Percentiles rank a stretch among this genome's conserved stretches.
phyloP scores from a whole-genome alignment of 805 yeast genomes.

The Yamadazyma nakazawae region DNA sequence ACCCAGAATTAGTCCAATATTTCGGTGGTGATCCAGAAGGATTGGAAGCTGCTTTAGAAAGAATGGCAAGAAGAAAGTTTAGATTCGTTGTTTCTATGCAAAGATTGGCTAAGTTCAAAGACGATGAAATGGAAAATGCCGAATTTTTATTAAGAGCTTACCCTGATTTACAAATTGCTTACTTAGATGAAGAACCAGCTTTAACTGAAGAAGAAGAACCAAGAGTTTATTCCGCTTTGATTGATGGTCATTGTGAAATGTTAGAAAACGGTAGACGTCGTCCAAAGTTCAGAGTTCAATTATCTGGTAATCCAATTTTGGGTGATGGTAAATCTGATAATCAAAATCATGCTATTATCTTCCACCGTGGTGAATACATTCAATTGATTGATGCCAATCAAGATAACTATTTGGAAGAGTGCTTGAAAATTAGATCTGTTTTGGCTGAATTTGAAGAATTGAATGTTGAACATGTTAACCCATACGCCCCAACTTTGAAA shows the following conservation, averaged over 20 bases:
- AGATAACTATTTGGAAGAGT: conserved; percentile 78
- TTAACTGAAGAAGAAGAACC: conserved; percentile 41
- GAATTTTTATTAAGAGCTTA: conserved; percentile 60
- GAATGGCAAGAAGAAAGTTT: conserved; percentile 62
- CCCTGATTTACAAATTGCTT: conserved; percentile 65
- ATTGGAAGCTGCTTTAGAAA: conserved; percentile 87
- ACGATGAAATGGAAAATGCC: conserved; percentile 56
- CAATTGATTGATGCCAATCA: conserved; percentile 84
- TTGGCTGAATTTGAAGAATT: conserved; percentile 74
- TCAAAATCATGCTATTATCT: conserved; percentile 72
- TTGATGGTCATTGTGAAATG: conserved; percentile 69
- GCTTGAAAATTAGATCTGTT: conserved; percentile 71
- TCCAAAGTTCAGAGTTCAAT: conserved; percentile 60
- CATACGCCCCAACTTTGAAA: conserved; percentile 72
- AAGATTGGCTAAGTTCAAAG: conserved; percentile 49
- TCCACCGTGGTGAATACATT: conserved; percentile 76
- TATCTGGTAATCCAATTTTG: conserved; percentile 77
- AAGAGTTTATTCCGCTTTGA: conserved; percentile 57
- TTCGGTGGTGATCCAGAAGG: conserved; percentile 99
- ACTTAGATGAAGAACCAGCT: conserved; percentile 51
- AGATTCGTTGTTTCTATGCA: conserved; percentile 67
- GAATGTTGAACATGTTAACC: conserved; percentile 63
- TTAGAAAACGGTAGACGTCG: conserved; percentile 53
- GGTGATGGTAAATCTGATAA: conserved; percentile 87
- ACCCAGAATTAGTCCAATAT: conserved; percentile 66